These are phyloP conservation scores for Colletotrichum falcatum DNA, from an alignment of 2,329 filamentous ascomycete species.

Conservation along the genomic window DNA sequence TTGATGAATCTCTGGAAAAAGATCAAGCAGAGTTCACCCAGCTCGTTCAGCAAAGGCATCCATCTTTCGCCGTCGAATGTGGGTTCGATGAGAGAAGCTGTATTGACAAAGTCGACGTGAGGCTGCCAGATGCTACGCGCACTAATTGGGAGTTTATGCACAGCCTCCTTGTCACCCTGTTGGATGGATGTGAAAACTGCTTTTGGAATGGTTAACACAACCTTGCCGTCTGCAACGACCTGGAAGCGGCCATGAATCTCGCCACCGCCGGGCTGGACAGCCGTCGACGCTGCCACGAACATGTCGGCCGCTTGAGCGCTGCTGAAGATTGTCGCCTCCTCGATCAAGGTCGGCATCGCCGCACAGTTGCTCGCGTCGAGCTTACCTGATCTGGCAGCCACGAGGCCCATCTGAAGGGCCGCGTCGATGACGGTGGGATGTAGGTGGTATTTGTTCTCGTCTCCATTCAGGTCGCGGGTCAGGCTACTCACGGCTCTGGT, in stretches of 20 bases:
- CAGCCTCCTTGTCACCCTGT: conserved; percentile 7
- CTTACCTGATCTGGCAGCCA: conserved; percentile 17
- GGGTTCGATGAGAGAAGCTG: conserved; percentile 12
- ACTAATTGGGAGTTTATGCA: conserved; percentile 8
- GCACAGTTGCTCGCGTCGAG: conserved; percentile 19
- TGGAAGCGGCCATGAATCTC: background rate
- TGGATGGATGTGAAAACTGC: background rate
- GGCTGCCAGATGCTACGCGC: conserved; percentile 28
- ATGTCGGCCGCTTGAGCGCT: background rate
- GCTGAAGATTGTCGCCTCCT: background rate
- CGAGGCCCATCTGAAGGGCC: conserved; percentile 24
- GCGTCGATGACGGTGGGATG: conserved; percentile 20
- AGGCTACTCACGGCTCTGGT: too few relatives aligned
- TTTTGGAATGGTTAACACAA: too few relatives aligned
- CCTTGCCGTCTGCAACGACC: background rate
- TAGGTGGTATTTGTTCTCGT: too few relatives aligned
- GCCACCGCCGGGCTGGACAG: too few relatives aligned
- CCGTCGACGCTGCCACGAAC: too few relatives aligned
- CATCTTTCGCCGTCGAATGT: background rate
- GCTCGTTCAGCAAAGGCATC: background rate
- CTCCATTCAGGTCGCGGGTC: too few relatives aligned
- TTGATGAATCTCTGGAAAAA: conserved; percentile 7
- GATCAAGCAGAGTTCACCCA: background rate
- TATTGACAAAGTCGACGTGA: conserved; percentile 17
- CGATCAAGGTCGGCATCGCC: conserved; percentile 22